These are phyloP conservation scores for Gomphus sp. DNA, from an alignment of 1,284 basidiomycete species.

Conservation along the genomic window DNA sequence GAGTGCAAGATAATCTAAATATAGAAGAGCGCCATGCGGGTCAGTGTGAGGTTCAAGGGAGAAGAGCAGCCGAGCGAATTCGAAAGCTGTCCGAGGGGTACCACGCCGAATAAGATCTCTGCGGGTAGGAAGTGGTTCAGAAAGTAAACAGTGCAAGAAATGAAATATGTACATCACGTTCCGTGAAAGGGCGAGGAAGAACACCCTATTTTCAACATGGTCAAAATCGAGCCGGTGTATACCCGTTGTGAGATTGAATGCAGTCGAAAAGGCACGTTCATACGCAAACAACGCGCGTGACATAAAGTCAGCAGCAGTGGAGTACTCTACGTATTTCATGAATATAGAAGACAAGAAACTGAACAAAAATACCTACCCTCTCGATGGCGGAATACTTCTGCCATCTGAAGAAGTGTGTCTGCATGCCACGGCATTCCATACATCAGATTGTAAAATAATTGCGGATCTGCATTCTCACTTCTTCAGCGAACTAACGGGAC, in stretches of 20 bases:
- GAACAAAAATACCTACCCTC: constrained; percentile 46
- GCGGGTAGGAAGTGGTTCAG: constrained; percentile 12
- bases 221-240: constrained; percentile 80
- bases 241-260: constrained; percentile 76
- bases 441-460: constrained; percentile 52
- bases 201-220: constrained; percentile 74
- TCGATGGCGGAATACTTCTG: constrained; percentile 75
- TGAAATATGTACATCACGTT: constrained; percentile 50
- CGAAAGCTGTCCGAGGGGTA: constrained; percentile 80
- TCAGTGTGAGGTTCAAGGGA: constrained; percentile 77
- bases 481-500: neutral
- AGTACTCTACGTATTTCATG: constrained; percentile 47
- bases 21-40: constrained; percentile 77
- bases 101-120: constrained; percentile 82
- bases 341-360: neutral
- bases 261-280: constrained; percentile 76
- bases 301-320: constrained; percentile 76
- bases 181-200: constrained; percentile 74
- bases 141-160: constrained; percentile 3
- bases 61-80: constrained; percentile 77
- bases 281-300: constrained; percentile 85
- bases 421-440: constrained; percentile 72
- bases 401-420: constrained; percentile 83
- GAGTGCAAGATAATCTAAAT: constrained; percentile 76
- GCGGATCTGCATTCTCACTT: constrained; percentile 41